phyloP scores from a whole-genome alignment of 108 stramenopile genomes.

The Nitzschia sp. region DNA sequence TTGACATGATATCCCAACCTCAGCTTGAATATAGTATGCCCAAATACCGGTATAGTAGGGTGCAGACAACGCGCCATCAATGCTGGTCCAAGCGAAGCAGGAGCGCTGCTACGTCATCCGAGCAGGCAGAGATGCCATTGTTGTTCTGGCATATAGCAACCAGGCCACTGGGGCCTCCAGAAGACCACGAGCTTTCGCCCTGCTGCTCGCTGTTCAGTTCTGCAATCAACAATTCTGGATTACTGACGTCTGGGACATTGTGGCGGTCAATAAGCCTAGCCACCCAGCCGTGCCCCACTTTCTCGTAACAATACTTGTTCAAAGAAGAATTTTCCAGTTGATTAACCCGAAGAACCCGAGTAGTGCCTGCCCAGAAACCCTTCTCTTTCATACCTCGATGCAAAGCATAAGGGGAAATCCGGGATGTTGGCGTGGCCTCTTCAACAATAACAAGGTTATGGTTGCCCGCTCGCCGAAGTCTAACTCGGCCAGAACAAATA shows the following conservation, averaged over 20 bases:
- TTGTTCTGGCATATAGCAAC: background rate
- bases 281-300: conserved; percentile 25
- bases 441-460: background rate
- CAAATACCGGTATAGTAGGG: too few species aligned
- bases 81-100: background rate
- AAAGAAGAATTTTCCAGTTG: background rate
- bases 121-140: background rate
- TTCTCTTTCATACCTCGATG: conserved; percentile 12
- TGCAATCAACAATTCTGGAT: background rate
- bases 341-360: conserved; percentile 2
- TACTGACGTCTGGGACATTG: conserved; percentile 2
- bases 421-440: background rate
- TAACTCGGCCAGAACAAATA: background rate
- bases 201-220: background rate
- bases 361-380: background rate
- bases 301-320: conserved; percentile 15
- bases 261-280: conserved; percentile 1
- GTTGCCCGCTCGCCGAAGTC: background rate
- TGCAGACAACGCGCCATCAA: too few species aligned
- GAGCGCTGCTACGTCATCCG: background rate
- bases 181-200: background rate
- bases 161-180: background rate
- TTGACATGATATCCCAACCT: too few species aligned
- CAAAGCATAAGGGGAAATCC: conserved; percentile 12
- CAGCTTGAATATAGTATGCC: too few species aligned